Percentiles rank a stretch among this genome's conserved stretches.
Conservation (phyloP, 2,329 filamentous ascomycete species). For the Arthrobotrys sinensis region DNA sequence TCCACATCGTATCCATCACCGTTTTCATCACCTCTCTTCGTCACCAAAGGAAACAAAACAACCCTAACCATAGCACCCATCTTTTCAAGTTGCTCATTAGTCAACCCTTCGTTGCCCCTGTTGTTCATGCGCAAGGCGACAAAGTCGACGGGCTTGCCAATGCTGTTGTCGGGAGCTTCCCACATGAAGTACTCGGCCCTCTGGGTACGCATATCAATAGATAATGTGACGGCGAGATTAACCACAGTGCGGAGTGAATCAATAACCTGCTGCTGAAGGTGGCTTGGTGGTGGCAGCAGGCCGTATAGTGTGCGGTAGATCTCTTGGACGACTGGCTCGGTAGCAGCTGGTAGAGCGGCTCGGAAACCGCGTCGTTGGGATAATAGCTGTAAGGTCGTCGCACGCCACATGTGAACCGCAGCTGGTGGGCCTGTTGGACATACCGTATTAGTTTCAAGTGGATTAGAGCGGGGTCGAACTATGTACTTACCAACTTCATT, state of each 20-base stretch:
- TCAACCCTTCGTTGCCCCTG: constrained; percentile 72
- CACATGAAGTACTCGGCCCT: constrained; percentile 99
- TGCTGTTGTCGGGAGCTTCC: constrained; percentile 87
- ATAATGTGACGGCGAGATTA: constrained; percentile 87
- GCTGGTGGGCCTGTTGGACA: constrained; percentile 74
- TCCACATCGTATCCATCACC: constrained; percentile 88
- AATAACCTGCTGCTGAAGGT: constrained; percentile 84
- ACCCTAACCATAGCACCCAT: constrained; percentile 85
- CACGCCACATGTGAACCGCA: constrained; percentile 97
- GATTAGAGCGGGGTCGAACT: neutral
- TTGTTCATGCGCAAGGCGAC: constrained; percentile 94
- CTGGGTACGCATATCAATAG: constrained; percentile 97
- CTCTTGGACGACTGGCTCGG: constrained; percentile 93
- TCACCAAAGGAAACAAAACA: constrained; percentile 94
- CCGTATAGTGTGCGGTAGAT: constrained; percentile 86
- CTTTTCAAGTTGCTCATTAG: constrained; percentile 81
- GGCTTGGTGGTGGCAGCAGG: constrained; percentile 87
- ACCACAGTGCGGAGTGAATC: constrained; percentile 89
- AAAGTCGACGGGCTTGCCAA: constrained; percentile 92
- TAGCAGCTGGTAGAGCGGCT: constrained; percentile 87
- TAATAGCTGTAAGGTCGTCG: constrained; percentile 91
- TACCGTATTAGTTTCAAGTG: constrained; percentile 61
- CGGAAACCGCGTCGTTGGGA: constrained; percentile 84
- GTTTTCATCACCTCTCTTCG: constrained; percentile 92
- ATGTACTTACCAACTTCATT: constrained; percentile 78